Evolutionary conservation across 1,284 basidiomycete species (phyloP).

Genomic region (Acaromyces ingoldii): DNA sequence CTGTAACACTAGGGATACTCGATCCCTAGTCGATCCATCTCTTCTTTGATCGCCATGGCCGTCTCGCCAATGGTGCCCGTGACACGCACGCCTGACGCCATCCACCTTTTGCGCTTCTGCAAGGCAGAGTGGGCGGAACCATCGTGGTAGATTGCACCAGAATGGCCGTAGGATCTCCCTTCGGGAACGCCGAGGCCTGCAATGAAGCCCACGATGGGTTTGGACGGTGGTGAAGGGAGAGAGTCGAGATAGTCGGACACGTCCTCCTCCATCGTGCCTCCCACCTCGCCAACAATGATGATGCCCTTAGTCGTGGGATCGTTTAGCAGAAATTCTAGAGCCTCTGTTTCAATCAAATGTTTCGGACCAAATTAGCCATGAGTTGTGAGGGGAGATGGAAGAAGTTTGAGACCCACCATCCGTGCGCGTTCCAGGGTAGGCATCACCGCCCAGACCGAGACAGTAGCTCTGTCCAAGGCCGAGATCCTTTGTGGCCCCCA

Average conservation of each 20-base stretch:
- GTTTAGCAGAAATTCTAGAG: constrained; percentile 30
- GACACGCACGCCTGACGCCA: constrained; percentile 2
- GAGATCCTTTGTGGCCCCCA: constrained; percentile 19
- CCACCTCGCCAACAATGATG: constrained; percentile 35
- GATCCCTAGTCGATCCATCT: constrained; percentile 3
- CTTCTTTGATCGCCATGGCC: constrained; percentile 4
- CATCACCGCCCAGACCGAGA: constrained; percentile 37
- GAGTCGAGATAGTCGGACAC: constrained; percentile 18
- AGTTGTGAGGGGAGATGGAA: no score
- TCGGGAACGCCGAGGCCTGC: constrained; percentile 29
- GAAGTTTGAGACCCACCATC: background rate
- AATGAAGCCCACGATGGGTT: constrained; percentile 39
- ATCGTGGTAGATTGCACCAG: constrained; percentile 37
- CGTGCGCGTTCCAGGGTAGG: constrained; percentile 44
- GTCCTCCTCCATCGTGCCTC: constrained; percentile 41
- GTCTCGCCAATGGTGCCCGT: constrained; percentile 12
- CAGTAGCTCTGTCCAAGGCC: constrained; percentile 27
- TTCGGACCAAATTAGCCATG: no score
- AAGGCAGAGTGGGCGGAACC: constrained; percentile 17
- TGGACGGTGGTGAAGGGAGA: constrained; percentile 16
- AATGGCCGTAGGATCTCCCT: constrained; percentile 35
- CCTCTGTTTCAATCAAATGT: constrained; percentile 13
- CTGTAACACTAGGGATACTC: no score
- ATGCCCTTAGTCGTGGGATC: constrained; percentile 15
- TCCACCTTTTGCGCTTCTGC: constrained; percentile 26